Base-by-base conservation (phyloP, 352 stramenopile genomes). In the Globisporangium nodosum region DNA sequence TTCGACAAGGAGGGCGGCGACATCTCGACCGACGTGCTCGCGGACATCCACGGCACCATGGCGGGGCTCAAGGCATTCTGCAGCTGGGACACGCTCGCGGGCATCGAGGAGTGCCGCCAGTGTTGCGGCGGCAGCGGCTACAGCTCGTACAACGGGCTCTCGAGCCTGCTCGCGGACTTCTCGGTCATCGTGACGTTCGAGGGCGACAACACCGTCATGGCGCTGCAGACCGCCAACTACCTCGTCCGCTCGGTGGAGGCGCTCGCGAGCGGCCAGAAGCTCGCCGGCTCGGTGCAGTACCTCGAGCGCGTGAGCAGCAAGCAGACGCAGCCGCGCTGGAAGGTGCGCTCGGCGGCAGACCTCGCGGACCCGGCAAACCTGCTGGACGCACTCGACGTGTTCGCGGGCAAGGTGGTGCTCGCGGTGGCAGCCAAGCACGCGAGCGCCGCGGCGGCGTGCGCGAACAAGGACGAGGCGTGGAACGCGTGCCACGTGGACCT, bases 121-220 rank as follows among this genome's bases (percentile, higher is more conserved):
- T 82, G 86, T 53, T 99, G 96, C 71, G 96, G 96, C 18, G 96
- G 96, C 45, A 96, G 97, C 60, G 96, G 96, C 7, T 99, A 97
- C 74, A 87, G 96, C 49, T 64, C 84, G 12, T 90, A 87, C 60
- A 97, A 82, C 43, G 95, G 89, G 5, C 72, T 99, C 18, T 85
- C 93, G 3, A 85, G 96, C 49, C 63, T 98, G 20, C 73, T 97
- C 11, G 88, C 88, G 0, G 93, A 97, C 52, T 98, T 98, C 54
- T 89, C 97, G 3, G 94, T 98, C 62, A 97, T 96, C 56, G 96
- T 97, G 48, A 99, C 96, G 1, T 97, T 98, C 21, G 96, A 98
- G 59, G 96, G 96, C 31, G 95, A 98, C 66, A 98, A 98, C 73
- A 94, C 96, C 24, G 97, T 99, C 76, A 88, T 99, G 60, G 94